Conservation (phyloP, 164 flowering plant genomes). For the Magnolia kwangsiensis region DNA sequence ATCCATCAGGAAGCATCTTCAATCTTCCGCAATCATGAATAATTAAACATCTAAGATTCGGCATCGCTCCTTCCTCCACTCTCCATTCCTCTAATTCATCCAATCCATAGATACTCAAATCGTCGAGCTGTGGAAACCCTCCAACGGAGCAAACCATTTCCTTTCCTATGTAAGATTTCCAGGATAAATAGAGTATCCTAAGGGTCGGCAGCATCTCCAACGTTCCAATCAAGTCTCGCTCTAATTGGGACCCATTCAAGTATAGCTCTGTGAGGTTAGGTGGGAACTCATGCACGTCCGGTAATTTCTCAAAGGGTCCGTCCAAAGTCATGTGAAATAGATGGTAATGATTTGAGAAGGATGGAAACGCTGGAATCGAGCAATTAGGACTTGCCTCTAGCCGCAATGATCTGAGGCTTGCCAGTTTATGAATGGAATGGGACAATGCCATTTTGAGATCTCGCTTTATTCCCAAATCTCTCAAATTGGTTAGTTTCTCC, state of each 20-base stretch:
- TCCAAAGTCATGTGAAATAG: neutral
- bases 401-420: neutral
- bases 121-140: neutral
- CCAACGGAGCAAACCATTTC: neutral
- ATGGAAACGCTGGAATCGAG: neutral
- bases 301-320: neutral
- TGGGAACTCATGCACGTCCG: neutral
- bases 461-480: neutral
- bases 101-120: neutral
- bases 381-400: neutral
- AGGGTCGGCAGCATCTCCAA: constrained; percentile 1
- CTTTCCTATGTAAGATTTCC: constrained; percentile 12
- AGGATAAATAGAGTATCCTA: neutral
- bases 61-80: neutral
- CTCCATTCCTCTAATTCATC: neutral
- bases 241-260: neutral
- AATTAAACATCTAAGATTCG: neutral
- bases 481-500: neutral
- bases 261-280: neutral
- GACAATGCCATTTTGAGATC: neutral
- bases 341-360: neutral
- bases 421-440: neutral
- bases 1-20: constrained; percentile 28
- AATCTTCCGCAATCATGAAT: constrained; percentile 8
- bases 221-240: neutral